Conservation (phyloP, 345 rosid species). For the Syzygium grande region DNA sequence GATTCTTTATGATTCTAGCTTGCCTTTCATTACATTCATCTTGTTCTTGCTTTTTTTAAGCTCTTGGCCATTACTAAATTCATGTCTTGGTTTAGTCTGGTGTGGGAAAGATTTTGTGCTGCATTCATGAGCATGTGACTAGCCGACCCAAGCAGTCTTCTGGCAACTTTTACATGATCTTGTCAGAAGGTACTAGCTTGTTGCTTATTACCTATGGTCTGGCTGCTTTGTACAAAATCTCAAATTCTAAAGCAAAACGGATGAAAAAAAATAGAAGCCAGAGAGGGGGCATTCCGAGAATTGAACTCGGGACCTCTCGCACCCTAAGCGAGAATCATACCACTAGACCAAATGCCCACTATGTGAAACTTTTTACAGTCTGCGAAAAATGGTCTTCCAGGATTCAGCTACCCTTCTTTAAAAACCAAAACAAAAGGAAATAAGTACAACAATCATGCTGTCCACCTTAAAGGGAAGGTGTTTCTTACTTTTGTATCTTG, state of each 20-base stretch:
- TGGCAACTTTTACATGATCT: not conserved
- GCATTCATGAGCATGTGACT: not conserved
- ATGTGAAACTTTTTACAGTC: not conserved
- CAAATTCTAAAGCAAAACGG: not conserved
- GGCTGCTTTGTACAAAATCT: not conserved
- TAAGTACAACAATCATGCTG: not conserved
- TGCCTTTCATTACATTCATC: too few species aligned
- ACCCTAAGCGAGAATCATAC: conserved; percentile 92
- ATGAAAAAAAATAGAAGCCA: not conserved
- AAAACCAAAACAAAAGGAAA: not conserved
- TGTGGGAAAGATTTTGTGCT: not conserved
- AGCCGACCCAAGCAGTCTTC: not conserved
- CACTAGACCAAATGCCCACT: conserved; percentile 79
- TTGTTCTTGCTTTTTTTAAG: too few species aligned
- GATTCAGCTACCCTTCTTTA: not conserved
- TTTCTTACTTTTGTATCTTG: not conserved
- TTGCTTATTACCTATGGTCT: not conserved
- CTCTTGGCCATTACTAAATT: too few species aligned
- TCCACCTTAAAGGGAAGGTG: not conserved
- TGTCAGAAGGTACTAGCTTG: not conserved
- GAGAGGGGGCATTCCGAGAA: conserved; percentile 50
- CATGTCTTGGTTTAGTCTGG: too few species aligned
- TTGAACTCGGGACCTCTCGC: conserved; percentile 87
- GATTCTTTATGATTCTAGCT: too few species aligned
- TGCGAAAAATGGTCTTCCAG: not conserved